Conservation (phyloP, 2,329 filamentous ascomycete genomes). For the Westerdykella ornata region DNA sequence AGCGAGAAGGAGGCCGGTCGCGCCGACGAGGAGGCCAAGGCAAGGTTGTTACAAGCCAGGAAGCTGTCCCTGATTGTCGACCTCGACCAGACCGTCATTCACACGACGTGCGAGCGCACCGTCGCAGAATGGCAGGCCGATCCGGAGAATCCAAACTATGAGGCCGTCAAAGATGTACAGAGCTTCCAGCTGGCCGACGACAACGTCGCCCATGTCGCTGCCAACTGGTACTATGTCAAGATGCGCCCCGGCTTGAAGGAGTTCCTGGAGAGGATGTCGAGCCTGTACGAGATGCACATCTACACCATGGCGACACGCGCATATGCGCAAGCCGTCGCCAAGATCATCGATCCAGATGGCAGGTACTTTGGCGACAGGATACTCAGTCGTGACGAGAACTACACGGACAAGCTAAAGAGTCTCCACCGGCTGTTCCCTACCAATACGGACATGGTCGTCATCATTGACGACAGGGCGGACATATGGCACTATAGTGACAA, state of each 20-base stretch:
- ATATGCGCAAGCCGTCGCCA: conserved; percentile 88
- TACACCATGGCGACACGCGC: conserved; percentile 98
- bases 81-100: conserved; percentile 96
- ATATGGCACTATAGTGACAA: conserved; percentile 94
- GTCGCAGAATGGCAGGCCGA: conserved; percentile 94
- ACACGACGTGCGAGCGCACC: conserved; percentile 94
- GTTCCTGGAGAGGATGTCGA: conserved; percentile 71
- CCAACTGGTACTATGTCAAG: conserved; percentile 90
- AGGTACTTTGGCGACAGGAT: conserved; percentile 91
- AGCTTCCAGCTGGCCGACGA: conserved; percentile 88
- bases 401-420: conserved; percentile 84
- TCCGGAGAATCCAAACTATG: conserved; percentile 79
- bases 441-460: conserved; percentile 98
- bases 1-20: conserved; percentile 73
- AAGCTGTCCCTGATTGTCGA: conserved; percentile 94
- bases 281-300: conserved; percentile 89
- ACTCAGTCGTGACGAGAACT: conserved; percentile 94
- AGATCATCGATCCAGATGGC: conserved; percentile 83
- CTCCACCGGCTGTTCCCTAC: conserved; percentile 88
- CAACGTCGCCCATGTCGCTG: conserved; percentile 30
- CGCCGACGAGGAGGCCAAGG: conserved; percentile 80
- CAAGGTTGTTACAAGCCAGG: conserved; percentile 67
- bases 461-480: conserved; percentile 94
- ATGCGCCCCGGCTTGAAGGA: conserved; percentile 77
- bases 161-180: conserved; percentile 80